These are phyloP conservation scores for Linum tenue DNA, from an alignment of 345 rosid species.

Conservation along the genomic window DNA sequence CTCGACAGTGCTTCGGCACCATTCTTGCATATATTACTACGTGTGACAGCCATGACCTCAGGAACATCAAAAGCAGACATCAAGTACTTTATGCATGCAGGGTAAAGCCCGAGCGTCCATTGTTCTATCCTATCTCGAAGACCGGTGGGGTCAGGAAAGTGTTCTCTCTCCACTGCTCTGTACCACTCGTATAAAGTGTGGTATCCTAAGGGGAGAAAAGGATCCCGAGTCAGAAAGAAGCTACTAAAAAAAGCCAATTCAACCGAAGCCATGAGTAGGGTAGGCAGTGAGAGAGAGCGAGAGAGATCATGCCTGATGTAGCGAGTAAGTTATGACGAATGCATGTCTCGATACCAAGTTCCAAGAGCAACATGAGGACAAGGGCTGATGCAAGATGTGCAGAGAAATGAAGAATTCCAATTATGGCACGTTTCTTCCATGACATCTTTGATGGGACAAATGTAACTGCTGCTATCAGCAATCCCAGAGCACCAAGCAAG, in stretches of 20 bases:
- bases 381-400: slow-evolving; percentile 87
- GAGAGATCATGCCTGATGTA: slow-evolving; percentile 60
- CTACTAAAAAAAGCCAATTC: not conserved
- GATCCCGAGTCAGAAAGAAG: not conserved
- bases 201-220: slow-evolving; percentile 46
- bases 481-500: slow-evolving; percentile 54
- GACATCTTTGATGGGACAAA: slow-evolving; percentile 88
- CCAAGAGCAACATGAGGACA: slow-evolving; percentile 86
- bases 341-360: slow-evolving; percentile 86
- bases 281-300: not conserved
- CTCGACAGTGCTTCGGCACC: slow-evolving; percentile 75
- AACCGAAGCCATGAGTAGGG: not conserved
- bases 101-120: slow-evolving; percentile 97
- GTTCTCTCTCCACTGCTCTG: slow-evolving; percentile 81
- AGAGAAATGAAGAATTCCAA: slow-evolving; percentile 81
- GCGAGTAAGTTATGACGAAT: slow-evolving; percentile 86
- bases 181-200: slow-evolving; percentile 95
- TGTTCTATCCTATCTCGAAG: slow-evolving; percentile 93
- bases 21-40: slow-evolving; percentile 75
- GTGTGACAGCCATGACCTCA: slow-evolving; percentile 97
- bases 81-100: slow-evolving; percentile 95
- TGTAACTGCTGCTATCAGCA: slow-evolving; percentile 54
- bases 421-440: slow-evolving; percentile 58
- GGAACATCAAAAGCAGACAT: slow-evolving; percentile 99
- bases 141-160: slow-evolving; percentile 98